Conservation (phyloP, 148 eudicot species). For the Cornus suecica region DNA sequence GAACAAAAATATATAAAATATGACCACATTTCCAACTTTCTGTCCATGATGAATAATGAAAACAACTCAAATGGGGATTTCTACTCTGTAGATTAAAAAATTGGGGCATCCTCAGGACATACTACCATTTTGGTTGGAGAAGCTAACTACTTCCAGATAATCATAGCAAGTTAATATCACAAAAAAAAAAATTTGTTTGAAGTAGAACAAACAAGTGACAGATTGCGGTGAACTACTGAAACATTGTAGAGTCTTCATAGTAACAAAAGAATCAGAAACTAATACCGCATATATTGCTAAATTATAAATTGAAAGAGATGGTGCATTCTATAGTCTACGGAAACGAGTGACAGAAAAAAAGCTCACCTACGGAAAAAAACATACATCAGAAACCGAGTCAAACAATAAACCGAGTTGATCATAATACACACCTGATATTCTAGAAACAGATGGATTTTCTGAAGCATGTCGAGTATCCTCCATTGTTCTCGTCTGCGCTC, state of each 20-base stretch:
- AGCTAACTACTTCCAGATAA: neutral
- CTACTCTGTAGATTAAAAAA: neutral
- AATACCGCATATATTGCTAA: neutral
- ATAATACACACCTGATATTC: constrained; percentile 40
- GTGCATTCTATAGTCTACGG: no score
- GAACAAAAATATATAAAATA: no score
- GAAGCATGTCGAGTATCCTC: constrained; percentile 37
- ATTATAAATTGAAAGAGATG: neutral
- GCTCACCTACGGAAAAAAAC: no score
- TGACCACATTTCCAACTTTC: neutral
- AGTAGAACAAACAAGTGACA: no score
- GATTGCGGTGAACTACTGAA: no score
- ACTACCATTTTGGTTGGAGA: neutral
- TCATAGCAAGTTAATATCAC: neutral
- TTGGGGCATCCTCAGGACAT: neutral
- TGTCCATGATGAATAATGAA: neutral
- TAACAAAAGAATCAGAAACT: neutral
- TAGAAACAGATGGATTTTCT: constrained; percentile 37
- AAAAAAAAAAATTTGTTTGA: no score
- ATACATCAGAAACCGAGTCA: neutral
- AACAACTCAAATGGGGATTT: no score
- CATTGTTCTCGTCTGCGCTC: constrained; percentile 28
- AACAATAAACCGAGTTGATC: neutral
- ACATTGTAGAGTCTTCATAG: neutral
- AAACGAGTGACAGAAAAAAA: no score